phyloP scores from a whole-genome alignment of 2,329 filamentous ascomycete species.

The Monilinia laxa region DNA sequence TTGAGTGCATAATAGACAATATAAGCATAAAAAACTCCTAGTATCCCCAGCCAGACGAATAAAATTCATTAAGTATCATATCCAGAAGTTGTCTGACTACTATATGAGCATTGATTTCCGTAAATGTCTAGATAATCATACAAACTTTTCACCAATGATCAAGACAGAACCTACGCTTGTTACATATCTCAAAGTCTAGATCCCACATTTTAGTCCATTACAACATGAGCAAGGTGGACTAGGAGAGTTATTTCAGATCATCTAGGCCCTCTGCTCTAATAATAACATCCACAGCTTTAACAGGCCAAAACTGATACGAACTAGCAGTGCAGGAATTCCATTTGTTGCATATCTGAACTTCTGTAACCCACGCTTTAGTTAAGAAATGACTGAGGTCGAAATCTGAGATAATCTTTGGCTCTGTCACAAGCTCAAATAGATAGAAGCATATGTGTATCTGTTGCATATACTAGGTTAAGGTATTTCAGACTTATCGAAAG shows the following conservation, averaged over 20 bases:
- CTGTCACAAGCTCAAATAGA: background rate
- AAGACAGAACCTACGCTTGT: background rate
- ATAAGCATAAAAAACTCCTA: background rate
- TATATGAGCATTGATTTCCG: background rate
- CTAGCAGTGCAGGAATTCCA: background rate
- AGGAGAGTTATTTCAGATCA: background rate
- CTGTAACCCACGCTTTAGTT: background rate
- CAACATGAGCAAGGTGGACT: background rate
- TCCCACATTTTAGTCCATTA: background rate
- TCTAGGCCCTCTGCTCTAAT: background rate
- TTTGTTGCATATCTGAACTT: too few relatives aligned
- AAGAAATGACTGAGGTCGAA: background rate
- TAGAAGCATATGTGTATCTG: background rate
- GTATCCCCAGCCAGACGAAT: background rate
- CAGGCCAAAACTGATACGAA: background rate
- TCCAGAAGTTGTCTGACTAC: background rate
- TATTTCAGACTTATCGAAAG: background rate
- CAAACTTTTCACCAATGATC: background rate
- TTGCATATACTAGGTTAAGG: background rate
- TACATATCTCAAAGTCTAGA: background rate
- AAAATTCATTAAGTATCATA: background rate
- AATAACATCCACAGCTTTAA: background rate
- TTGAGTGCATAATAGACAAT: background rate
- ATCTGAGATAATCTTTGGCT: background rate
- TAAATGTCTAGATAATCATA: background rate